Conservation (phyloP, 345 rosid genomes). For the Citrus cavaleriei region DNA sequence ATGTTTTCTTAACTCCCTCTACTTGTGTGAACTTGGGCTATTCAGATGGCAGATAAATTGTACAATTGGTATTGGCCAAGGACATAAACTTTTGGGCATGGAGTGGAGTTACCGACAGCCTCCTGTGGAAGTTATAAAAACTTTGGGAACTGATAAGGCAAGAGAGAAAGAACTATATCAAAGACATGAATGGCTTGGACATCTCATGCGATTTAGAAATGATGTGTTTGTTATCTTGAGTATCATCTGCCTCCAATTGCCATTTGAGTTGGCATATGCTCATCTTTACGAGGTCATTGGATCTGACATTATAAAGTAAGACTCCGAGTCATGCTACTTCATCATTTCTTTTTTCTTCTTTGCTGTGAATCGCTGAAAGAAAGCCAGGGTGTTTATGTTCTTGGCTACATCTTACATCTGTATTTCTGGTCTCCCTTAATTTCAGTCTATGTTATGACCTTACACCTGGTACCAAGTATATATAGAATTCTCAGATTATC, state of each 20-base stretch:
- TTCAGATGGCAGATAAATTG: slow-evolving; percentile 78
- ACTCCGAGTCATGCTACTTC: slow-evolving; percentile 4
- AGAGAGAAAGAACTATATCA: slow-evolving; percentile 75
- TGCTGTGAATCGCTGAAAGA: neutral
- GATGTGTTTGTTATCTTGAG: slow-evolving; percentile 62
- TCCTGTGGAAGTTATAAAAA: slow-evolving; percentile 40
- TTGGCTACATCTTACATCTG: neutral
- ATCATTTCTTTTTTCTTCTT: neutral
- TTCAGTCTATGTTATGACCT: neutral
- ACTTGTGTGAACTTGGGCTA: slow-evolving; percentile 7
- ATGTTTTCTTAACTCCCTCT: neutral
- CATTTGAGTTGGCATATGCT: slow-evolving; percentile 97
- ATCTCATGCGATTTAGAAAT: slow-evolving; percentile 73
- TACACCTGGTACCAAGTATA: neutral
- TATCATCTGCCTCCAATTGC: slow-evolving; percentile 90
- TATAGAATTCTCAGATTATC: too few relatives aligned
- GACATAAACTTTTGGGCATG: slow-evolving; percentile 48
- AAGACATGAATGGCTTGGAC: slow-evolving; percentile 82
- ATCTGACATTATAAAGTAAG: slow-evolving; percentile 66
- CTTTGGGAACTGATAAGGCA: slow-evolving; percentile 39
- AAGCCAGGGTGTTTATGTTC: neutral
- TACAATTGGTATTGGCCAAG: slow-evolving; percentile 59
- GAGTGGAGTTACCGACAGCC: slow-evolving; percentile 57
- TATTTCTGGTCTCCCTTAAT: neutral
- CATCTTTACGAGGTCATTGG: slow-evolving; percentile 68